Conservation (phyloP, 768 basidiomycete genomes). For the Pilatotrama ljubarskyi region DNA sequence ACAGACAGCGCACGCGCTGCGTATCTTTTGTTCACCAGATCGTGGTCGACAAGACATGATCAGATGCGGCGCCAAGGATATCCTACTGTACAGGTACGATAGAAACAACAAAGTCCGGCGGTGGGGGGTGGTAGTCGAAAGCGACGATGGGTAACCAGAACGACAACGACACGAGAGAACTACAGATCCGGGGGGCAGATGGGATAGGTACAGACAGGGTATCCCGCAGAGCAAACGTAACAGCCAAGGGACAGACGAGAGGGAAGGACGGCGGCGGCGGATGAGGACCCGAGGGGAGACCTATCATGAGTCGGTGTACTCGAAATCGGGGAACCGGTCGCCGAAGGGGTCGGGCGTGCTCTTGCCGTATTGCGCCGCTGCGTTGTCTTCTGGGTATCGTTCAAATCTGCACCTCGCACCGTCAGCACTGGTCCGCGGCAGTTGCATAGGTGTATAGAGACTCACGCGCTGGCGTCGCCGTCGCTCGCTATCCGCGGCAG, state of each 20-base stretch:
- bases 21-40: no score
- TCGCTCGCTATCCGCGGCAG: constrained; percentile 89
- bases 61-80: not conserved
- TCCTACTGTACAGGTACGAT: constrained; percentile 3
- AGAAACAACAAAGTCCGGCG: not conserved
- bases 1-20: no score
- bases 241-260: not conserved
- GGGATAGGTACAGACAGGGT: not conserved
- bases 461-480: constrained; percentile 93
- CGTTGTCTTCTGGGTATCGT: constrained; percentile 75
- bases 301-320: constrained; percentile 49
- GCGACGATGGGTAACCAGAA: not conserved
- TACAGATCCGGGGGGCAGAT: not conserved
- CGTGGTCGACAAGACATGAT: no score
- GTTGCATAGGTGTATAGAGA: constrained; percentile 19
- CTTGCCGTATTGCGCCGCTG: constrained; percentile 57
- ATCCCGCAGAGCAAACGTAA: not conserved
- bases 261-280: not conserved
- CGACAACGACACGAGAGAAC: not conserved
- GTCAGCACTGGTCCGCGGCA: not conserved
- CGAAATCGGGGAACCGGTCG: constrained; percentile 73
- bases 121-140: not conserved
- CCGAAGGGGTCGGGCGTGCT: constrained; percentile 63
- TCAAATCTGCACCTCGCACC: constrained; percentile 57
- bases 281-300: not conserved